Evolutionary conservation across 768 basidiomycete genomes (phyloP), one percentile per base, ranked within the genome.

Genomic region (Lepiota brunneoincarnata): DNA sequence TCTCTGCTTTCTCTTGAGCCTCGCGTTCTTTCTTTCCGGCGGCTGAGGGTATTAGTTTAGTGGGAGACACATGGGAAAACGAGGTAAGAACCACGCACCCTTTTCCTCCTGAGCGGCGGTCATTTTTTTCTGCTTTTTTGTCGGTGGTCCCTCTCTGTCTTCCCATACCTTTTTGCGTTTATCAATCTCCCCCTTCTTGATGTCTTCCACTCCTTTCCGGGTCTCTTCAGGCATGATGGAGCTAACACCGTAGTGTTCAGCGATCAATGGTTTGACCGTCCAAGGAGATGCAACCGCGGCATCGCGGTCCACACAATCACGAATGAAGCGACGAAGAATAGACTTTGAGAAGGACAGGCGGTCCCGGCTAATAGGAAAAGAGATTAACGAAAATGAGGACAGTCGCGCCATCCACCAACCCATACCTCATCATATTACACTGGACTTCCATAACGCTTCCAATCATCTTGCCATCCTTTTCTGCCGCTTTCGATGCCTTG

Each of bases 281-380:
- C 97, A 99, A 5, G 97, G 96, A 1, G 93, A 91, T 6, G 93
- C 93, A 23, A 96, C 88, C 7, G 92, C 89, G 14, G 93, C 80
- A 60, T 96, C 93, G 31, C 97, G 86, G 63, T 92, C 89, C 2
- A 99, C 89, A 62, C 93, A 96, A 65, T 98, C 97, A 58, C 92
- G 87, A 54, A 99, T 91, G 71, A 96, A 98, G 14, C 94, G 88
- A 59, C 94, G 91, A 24, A 99, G 82, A 61, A 98, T 96, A 15
- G 94, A 94, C 70, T 98, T 98, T 24, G 93, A 96, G 72, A 98
- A 98, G 17, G 93, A 86, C 17, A 96, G 78, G 49, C 95, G 90
- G 68, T 99, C 97, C 56, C 97, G 94, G 64, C 95, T 98, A 61
- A 17, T 55, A 35, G 17, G 50, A 17, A 51, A 54, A n/a, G 41